A percentile compares a stretch with the other conserved stretches of the same genome.
phyloP scores from a whole-genome alignment of 768 basidiomycete species.

The Tricholoma saponaceum region DNA sequence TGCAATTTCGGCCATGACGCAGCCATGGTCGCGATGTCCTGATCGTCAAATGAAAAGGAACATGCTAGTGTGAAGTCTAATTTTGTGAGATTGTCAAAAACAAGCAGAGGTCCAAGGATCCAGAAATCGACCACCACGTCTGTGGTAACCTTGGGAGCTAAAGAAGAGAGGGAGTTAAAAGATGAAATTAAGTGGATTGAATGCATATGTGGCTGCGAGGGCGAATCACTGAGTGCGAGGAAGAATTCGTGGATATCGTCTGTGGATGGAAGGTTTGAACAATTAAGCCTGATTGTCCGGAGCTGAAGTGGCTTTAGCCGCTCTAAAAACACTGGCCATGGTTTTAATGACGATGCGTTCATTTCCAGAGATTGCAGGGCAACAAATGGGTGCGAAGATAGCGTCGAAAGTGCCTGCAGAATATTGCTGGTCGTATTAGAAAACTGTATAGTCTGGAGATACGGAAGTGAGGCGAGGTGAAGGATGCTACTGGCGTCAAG shows the following conservation, averaged over 20 bases:
- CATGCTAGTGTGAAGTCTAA: neutral
- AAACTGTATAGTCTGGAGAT: neutral
- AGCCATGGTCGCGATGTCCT: neutral
- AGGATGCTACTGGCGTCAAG: neutral
- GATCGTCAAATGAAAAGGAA: neutral
- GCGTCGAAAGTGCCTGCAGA: neutral
- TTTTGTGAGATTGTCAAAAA: neutral
- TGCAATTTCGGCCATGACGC: neutral
- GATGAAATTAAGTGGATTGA: neutral
- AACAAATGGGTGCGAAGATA: constrained; percentile 1
- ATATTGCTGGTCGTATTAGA: neutral
- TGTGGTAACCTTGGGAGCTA: neutral
- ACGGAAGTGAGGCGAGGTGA: constrained; percentile 1
- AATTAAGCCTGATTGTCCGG: neutral
- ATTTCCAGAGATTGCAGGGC: neutral
- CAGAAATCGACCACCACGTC: neutral
- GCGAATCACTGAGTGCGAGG: neutral
- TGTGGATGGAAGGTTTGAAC: neutral
- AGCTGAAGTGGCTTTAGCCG: neutral
- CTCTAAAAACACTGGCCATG: neutral
- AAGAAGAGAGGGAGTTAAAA: neutral
- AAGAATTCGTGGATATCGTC: neutral
- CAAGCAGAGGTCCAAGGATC: neutral
- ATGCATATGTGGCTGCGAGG: neutral
- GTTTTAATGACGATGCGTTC: neutral